Conservation (phyloP, 495 filamentous ascomycete species). For the Hypoxylon rickii region DNA sequence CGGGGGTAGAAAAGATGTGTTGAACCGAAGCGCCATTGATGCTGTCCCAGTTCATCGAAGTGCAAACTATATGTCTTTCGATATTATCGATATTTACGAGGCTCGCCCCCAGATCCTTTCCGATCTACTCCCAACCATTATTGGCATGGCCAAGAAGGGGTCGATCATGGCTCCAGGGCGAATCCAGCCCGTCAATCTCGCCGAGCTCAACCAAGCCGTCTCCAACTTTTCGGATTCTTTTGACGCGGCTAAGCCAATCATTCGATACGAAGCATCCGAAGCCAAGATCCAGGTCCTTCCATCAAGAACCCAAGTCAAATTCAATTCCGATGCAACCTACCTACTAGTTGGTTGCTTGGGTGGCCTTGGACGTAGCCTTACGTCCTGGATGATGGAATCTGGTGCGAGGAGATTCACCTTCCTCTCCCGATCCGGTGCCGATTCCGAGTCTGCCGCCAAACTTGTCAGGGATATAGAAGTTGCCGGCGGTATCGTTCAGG, state of each 20-base stretch:
- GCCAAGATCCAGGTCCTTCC: slow-evolving; percentile 53
- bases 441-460: slow-evolving; percentile 12
- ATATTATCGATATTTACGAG: slow-evolving; percentile 26
- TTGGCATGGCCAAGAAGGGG: slow-evolving; percentile 1
- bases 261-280: slow-evolving; percentile 34
- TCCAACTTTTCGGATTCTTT: slow-evolving; percentile 21
- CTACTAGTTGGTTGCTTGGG: slow-evolving; percentile 59
- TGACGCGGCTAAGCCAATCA: slow-evolving; percentile 6
- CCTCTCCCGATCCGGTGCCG: slow-evolving; percentile 52
- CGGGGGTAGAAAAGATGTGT: slow-evolving; percentile 53
- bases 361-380: slow-evolving; percentile 59
- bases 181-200: slow-evolving; percentile 8
- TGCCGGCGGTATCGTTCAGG: slow-evolving; percentile 15
- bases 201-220: slow-evolving; percentile 15
- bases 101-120: slow-evolving; percentile 5
- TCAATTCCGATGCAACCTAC: slow-evolving; percentile 45
- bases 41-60: slow-evolving; percentile 22
- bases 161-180: slow-evolving; percentile 1
- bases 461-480: slow-evolving; percentile 9
- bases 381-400: slow-evolving; percentile 51
- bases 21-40: slow-evolving; percentile 18
- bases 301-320: slow-evolving; percentile 7
- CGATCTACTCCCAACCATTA: slow-evolving; percentile 2
- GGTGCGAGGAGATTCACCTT: slow-evolving; percentile 58
- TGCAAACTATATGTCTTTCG: slow-evolving; percentile 27